Evolutionary conservation across 495 filamentous ascomycete species (phyloP), one percentile per base, ranked within the genome.

Genomic region (Penicillium manginii): DNA sequence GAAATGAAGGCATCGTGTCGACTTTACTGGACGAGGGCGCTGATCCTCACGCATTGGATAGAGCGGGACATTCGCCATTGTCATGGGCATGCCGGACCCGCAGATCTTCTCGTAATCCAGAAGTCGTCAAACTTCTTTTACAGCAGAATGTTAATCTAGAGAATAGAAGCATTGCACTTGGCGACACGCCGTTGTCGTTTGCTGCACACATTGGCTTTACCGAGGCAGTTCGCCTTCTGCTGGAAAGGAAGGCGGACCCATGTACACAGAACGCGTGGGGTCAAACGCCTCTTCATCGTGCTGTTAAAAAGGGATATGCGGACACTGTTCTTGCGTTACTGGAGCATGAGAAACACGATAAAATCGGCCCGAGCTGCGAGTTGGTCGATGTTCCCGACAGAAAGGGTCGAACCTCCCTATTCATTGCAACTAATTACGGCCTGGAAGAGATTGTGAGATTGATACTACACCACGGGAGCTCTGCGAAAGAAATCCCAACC

Each of bases 371-470:
- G 15, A 18, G 17, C 40, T 19, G n/a, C n/a, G 15, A 17, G 40
- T 43, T 43, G n/a, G 52, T 61, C 23, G 59, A 61, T 23, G 17
- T 22, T 10, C 53, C 59, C 3, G 59, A 61, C n/a, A 12, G n/a
- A 15, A 26, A 21, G 1, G 50, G 43, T 17, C 49, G 59, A 19
- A 61, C 59, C 22, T 48, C 59, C 3, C 49, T 61, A 1, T 61
- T 61, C 18, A 6, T 53, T 32, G 59, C 59, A 1, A 61, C 59
- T 42, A 15, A 57, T 4, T 57, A 52, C 32, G 59, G 46, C 11
- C 23, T 49, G 14, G 42, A 56, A 32, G 35, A 61, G 12, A 31
- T 56, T 1, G 59, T 61, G 7, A 29, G 50, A 17, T 32, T 57
- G 15, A 40, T 61, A 10, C 48, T 61, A 4, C 19, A 31, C 17